These are phyloP conservation scores for Podila minutissima DNA, from an alignment of 192 early-diverging fungal species.

Conservation along the genomic window DNA sequence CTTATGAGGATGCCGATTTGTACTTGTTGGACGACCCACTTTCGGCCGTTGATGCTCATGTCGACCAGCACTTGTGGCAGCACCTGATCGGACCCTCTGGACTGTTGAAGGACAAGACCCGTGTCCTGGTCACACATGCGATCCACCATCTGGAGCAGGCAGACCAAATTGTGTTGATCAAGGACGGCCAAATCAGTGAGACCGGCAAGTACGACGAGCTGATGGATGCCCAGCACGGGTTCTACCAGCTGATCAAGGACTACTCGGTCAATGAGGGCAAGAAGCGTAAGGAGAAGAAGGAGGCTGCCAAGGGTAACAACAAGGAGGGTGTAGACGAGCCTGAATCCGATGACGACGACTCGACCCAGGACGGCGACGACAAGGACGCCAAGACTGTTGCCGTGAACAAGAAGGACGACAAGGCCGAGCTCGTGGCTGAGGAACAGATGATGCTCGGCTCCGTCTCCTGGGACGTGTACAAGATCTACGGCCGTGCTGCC, in stretches of 20 bases:
- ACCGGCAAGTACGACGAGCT: constrained; percentile 71
- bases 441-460: constrained; percentile 87
- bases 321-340: neutral
- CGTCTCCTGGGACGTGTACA: constrained; percentile 83
- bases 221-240: constrained; percentile 63
- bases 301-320: neutral
- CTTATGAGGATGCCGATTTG: constrained; percentile 84
- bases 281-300: constrained; percentile 9
- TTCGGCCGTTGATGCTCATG: constrained; percentile 69
- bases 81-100: constrained; percentile 86
- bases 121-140: constrained; percentile 83
- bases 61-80: constrained; percentile 74
- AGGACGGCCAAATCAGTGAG: constrained; percentile 75
- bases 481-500: constrained; percentile 79
- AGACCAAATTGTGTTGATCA: constrained; percentile 74
- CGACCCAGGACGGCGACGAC: constrained; percentile 54
- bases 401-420: constrained; percentile 26
- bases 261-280: constrained; percentile 61
- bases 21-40: constrained; percentile 59
- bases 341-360: constrained; percentile 28
- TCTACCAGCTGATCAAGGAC: constrained; percentile 76
- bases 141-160: constrained; percentile 76
- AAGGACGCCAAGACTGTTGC: constrained; percentile 36
- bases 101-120: constrained; percentile 76
- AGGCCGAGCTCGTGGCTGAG: constrained; percentile 72